These are phyloP conservation scores for Teratosphaeria zuluensis DNA, from an alignment of 2,329 filamentous ascomycete species.

Conservation along the genomic window DNA sequence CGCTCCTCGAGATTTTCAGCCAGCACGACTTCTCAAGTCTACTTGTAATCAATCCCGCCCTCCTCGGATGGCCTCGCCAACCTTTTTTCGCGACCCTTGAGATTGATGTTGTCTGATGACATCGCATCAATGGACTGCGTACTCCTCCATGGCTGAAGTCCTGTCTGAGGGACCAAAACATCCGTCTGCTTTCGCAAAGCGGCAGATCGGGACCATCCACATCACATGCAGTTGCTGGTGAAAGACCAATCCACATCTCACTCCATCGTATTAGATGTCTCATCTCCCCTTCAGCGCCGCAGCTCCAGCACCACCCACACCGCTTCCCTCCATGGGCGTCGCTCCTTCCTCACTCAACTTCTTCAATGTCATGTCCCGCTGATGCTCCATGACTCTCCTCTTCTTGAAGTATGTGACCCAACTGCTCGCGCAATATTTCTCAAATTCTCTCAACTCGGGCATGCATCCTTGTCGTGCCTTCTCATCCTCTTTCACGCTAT, in stretches of 20 bases:
- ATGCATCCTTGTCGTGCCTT: constrained; percentile 48
- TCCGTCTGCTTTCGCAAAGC: no score
- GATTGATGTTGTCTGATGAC: no score
- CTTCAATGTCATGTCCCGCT: constrained; percentile 70
- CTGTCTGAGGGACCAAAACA: no score
- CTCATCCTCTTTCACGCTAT: constrained; percentile 51
- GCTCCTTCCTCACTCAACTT: constrained; percentile 48
- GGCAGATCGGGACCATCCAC: no score
- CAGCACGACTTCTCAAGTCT: no score
- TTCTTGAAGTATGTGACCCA: constrained; percentile 99
- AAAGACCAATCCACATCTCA: neutral
- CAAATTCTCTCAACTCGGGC: constrained; percentile 56
- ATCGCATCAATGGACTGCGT: no score
- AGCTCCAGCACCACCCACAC: constrained; percentile 4
- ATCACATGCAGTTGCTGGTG: no score
- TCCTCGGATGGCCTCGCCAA: no score
- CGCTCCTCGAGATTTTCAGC: no score
- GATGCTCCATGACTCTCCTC: constrained; percentile 81
- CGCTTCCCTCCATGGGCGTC: constrained; percentile 14
- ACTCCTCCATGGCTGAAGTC: no score
- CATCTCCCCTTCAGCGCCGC: constrained; percentile 7
- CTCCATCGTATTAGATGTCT: neutral
- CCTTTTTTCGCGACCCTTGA: no score
- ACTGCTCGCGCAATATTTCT: constrained; percentile 74
- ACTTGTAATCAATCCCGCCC: no score